A percentile compares a stretch with the other conserved stretches of the same genome.
Evolutionary conservation across 2,329 filamentous ascomycete genomes (phyloP).

Genomic region (Ophiostoma ulmi): DNA sequence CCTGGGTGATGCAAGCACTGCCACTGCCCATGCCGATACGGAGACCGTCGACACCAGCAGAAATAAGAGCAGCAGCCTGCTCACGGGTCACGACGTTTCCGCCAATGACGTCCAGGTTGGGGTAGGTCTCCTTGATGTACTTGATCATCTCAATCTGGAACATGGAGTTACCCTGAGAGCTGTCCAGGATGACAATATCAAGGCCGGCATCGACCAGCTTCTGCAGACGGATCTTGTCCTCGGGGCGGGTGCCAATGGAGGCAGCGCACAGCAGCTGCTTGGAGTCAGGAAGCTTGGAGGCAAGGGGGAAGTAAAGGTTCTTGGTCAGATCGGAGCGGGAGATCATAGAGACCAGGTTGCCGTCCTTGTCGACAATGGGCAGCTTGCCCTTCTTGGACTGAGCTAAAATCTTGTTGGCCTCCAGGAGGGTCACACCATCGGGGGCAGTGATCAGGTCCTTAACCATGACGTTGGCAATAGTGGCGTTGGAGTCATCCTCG

Average conservation of each 20-base stretch:
- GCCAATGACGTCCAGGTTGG: constrained; percentile 86
- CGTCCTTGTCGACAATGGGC: constrained; percentile 77
- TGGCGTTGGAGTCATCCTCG: constrained; percentile 65
- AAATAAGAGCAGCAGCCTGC: constrained; percentile 87
- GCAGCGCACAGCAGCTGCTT: constrained; percentile 97
- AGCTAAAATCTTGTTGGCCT: constrained; percentile 89
- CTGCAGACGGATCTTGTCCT: constrained; percentile 81
- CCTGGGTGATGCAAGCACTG: constrained; percentile 97
- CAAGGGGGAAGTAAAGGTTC: constrained; percentile 94
- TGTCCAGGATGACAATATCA: constrained; percentile 92
- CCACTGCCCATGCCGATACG: constrained; percentile 99
- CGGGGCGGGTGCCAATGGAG: constrained; percentile 88
- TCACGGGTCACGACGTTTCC: constrained; percentile 98
- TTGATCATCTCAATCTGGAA: constrained; percentile 99
- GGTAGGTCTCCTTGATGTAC: constrained; percentile 84
- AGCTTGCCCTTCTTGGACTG: constrained; percentile 98
- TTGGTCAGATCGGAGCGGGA: constrained; percentile 96
- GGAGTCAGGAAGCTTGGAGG: constrained; percentile 91
- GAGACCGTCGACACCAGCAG: constrained; percentile 89
- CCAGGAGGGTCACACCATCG: constrained; percentile 72
- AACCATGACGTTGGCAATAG: constrained; percentile 89
- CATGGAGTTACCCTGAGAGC: constrained; percentile 96
- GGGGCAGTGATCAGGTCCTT: constrained; percentile 90
- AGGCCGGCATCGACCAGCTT: constrained; percentile 91
- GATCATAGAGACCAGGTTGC: constrained; percentile 86